phyloP scores from a whole-genome alignment of 2,329 filamentous ascomycete species.

The Colletotrichum magnum region DNA sequence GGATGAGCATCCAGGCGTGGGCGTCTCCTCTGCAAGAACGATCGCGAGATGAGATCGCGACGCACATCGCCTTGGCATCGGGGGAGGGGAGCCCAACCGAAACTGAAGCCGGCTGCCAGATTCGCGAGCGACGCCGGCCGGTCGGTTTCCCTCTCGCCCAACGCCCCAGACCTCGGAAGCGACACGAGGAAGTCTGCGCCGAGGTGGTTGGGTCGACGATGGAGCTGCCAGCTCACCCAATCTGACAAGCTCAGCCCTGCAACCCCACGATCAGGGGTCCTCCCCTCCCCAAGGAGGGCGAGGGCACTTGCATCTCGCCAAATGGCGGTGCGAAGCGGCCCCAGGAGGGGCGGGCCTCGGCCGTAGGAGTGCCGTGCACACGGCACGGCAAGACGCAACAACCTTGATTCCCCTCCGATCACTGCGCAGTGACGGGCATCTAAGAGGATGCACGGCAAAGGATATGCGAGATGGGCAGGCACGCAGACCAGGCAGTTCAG shows the following conservation, averaged over 20 bases:
- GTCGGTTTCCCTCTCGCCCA: constrained; percentile 5
- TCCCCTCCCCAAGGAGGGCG: neutral
- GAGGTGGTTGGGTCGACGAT: constrained; percentile 35
- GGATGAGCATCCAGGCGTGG: constrained; percentile 1
- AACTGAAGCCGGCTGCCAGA: constrained; percentile 21
- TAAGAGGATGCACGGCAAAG: too few relatives aligned
- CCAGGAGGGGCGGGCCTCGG: too few relatives aligned
- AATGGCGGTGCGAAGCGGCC: constrained; percentile 15
- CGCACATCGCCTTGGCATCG: constrained; percentile 30
- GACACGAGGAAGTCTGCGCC: neutral
- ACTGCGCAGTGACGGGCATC: neutral
- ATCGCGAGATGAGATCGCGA: constrained; percentile 14
- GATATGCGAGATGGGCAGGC: neutral
- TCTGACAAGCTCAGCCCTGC: constrained; percentile 43
- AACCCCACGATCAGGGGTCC: constrained; percentile 38
- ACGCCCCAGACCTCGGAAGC: constrained; percentile 4
- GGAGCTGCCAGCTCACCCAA: constrained; percentile 42
- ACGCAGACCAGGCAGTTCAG: neutral
- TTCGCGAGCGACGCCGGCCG: neutral
- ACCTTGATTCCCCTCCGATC: constrained; percentile 12
- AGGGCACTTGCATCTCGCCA: constrained; percentile 1
- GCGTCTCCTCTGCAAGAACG: neutral
- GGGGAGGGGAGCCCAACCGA: constrained; percentile 3
- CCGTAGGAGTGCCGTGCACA: neutral
- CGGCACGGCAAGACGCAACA: constrained; percentile 1